Base-by-base conservation (phyloP, 2,329 filamentous ascomycete species). In the Colletotrichum sp. region DNA sequence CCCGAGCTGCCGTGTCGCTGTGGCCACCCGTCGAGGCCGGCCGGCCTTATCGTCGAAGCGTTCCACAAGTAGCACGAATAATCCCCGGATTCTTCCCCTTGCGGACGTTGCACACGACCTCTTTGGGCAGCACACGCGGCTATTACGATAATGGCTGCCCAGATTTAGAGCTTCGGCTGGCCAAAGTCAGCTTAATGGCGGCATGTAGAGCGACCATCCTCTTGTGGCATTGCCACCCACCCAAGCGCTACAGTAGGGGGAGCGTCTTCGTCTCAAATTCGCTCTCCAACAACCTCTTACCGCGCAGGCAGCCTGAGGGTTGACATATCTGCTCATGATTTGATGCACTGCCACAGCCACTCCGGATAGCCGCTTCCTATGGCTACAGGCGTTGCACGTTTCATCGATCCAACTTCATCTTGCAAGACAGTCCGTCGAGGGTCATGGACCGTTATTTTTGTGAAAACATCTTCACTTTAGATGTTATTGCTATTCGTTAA, bases 1-100 rank as follows among this genome's bases (percentile, higher is more conserved):
- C 6, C 10, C 38, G 21, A 65, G 36, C 59, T 62, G 73, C 14
- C 26, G 69, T 75, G 58, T 56, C 18, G 26, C 56, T 24, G 32
- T 24, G 58, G 21, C 14, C 62, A 61, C 13, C 48, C 26, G 26
- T 21, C 26, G 13, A 52, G 36, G 71, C 59, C 18, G 30, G 71
- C 52, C 70, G 63, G 43, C 69, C 21, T 75, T 75, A 73, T 73
- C 69, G 69, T 69, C 18, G 28, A 21, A 14, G 21, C 14, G 58
- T 69, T 69, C 28, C 58, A 73, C 70, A 32, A 55, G 18, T 64
- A 26, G n/a, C 16, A 48, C 18, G 38, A n/a, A 69, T 52, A 73
- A 24, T 69, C 73, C 69, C 73, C 73, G 69, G 55, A 67, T 34
- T 55, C n/a, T 58, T 30, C 61, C 64, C 24, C 32, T 67, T 43